A percentile compares a stretch with the other conserved stretches of the same genome.
These are phyloP conservation scores for Parathielavia hyrcaniae DNA, from an alignment of 495 filamentous ascomycete genomes.

Conservation along the genomic window DNA sequence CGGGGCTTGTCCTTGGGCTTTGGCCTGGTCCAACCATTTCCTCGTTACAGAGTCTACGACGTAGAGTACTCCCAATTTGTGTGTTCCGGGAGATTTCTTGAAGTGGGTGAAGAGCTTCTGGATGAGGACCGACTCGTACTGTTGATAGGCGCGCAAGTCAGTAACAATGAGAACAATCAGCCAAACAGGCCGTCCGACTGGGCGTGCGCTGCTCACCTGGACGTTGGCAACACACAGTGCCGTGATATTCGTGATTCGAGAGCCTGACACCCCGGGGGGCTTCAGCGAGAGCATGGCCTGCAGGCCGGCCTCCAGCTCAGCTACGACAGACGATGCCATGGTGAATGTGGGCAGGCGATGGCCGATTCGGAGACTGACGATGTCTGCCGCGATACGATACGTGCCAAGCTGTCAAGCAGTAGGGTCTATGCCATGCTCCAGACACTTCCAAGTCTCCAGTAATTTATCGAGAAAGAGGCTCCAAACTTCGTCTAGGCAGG, in stretches of 20 bases:
- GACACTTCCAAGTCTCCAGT: slow-evolving; percentile 19
- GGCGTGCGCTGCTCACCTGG: slow-evolving; percentile 60
- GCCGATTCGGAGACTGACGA: not conserved
- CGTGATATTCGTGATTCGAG: slow-evolving; percentile 82
- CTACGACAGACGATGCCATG: slow-evolving; percentile 73
- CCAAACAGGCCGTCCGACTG: not conserved
- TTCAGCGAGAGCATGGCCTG: slow-evolving; percentile 88
- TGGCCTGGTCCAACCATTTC: slow-evolving; percentile 95
- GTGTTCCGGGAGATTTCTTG: slow-evolving; percentile 88
- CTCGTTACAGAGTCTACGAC: slow-evolving; percentile 99
- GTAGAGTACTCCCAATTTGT: slow-evolving; percentile 98
- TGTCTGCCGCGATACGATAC: slow-evolving; percentile 22
- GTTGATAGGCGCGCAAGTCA: slow-evolving; percentile 31
- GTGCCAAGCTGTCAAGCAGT: slow-evolving; percentile 12
- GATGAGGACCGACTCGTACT: slow-evolving; percentile 94
- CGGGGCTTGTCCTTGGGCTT: slow-evolving; percentile 67
- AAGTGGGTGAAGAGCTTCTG: slow-evolving; percentile 96
- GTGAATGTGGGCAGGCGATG: slow-evolving; percentile 21
- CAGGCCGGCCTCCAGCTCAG: slow-evolving; percentile 82
- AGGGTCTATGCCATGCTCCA: slow-evolving; percentile 28
- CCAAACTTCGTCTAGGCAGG: slow-evolving; percentile 14
- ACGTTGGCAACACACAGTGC: slow-evolving; percentile 80
- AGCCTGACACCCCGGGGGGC: slow-evolving; percentile 86
- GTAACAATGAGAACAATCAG: slow-evolving; percentile 22
- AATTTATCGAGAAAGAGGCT: slow-evolving; percentile 14